Conservation (phyloP, 495 filamentous ascomycete genomes). For the Sporormia fimetaria region DNA sequence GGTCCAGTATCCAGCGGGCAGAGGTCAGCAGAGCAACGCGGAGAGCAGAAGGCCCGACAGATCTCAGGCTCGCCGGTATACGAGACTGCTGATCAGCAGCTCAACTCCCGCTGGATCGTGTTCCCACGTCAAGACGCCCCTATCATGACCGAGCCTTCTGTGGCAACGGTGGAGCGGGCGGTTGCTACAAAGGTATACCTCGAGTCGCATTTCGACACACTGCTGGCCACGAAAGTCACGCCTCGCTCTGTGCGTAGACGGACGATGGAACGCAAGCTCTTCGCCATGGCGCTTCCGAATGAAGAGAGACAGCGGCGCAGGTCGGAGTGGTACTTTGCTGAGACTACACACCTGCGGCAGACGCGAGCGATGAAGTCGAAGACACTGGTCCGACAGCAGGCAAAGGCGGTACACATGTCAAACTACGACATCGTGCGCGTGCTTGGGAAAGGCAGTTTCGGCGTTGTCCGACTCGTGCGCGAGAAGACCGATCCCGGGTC, state of each 20-base stretch:
- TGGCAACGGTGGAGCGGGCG: constrained; percentile 64
- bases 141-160: constrained; percentile 41
- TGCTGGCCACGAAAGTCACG: constrained; percentile 42
- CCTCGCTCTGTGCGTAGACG: constrained; percentile 55
- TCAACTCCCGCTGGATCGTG: constrained; percentile 29
- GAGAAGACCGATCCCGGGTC: constrained; percentile 38
- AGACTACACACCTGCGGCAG: constrained; percentile 68
- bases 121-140: constrained; percentile 35
- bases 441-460: constrained; percentile 95
- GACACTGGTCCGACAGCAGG: constrained; percentile 34
- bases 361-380: constrained; percentile 55
- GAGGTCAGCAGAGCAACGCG: constrained; percentile 14
- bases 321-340: constrained; percentile 49
- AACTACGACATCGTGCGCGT: constrained; percentile 72
- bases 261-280: constrained; percentile 54
- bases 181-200: constrained; percentile 77
- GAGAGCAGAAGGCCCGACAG: constrained; percentile 2
- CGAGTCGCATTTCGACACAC: constrained; percentile 66
- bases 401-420: constrained; percentile 40
- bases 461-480: constrained; percentile 73
- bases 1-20: too few relatives aligned
- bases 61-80: constrained; percentile 11
- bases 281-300: constrained; percentile 38
- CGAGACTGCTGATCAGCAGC: constrained; percentile 31
- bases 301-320: constrained; percentile 46